These are phyloP conservation scores for Eucalyptus regnans DNA, from an alignment of 345 rosid species.

Conservation along the genomic window DNA sequence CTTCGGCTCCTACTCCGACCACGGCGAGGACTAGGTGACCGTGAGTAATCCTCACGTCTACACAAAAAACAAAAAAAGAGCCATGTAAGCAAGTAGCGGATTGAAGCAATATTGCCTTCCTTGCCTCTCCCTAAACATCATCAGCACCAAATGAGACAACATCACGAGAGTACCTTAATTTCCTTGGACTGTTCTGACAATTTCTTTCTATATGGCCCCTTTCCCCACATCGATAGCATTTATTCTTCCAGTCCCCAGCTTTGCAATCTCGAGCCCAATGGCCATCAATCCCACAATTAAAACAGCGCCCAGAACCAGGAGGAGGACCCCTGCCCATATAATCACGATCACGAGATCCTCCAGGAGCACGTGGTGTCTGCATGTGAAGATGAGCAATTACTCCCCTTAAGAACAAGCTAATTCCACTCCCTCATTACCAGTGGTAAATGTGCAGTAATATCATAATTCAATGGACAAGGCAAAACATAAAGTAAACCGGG, in stretches of 20 bases:
- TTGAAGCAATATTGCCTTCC: not conserved
- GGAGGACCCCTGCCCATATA: constrained; percentile 85
- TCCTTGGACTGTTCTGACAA: constrained; percentile 90
- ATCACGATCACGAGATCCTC: constrained; percentile 78
- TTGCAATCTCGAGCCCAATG: constrained; percentile 98
- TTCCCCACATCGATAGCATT: constrained; percentile 95
- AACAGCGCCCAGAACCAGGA: constrained; percentile 95
- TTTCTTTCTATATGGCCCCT: constrained; percentile 90
- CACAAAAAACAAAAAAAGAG: not conserved
- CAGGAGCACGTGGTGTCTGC: constrained; percentile 77
- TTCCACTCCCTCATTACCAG: not conserved
- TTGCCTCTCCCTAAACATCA: not conserved
- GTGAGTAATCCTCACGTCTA: constrained; percentile 58
- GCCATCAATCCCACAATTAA: constrained; percentile 94
- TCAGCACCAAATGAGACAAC: not conserved
- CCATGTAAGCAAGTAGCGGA: not conserved
- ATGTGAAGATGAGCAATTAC: not conserved
- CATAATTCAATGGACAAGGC: not conserved
- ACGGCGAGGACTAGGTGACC: constrained; percentile 74
- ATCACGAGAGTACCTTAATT: constrained; percentile 27
- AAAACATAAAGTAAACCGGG: not conserved
- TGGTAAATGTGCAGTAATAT: not conserved
- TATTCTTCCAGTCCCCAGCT: constrained; percentile 96
- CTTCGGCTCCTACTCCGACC: constrained; percentile 85
- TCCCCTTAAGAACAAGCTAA: not conserved